Conservation (phyloP, 495 filamentous ascomycete genomes). For the Staphylotrichum tortipilum region DNA sequence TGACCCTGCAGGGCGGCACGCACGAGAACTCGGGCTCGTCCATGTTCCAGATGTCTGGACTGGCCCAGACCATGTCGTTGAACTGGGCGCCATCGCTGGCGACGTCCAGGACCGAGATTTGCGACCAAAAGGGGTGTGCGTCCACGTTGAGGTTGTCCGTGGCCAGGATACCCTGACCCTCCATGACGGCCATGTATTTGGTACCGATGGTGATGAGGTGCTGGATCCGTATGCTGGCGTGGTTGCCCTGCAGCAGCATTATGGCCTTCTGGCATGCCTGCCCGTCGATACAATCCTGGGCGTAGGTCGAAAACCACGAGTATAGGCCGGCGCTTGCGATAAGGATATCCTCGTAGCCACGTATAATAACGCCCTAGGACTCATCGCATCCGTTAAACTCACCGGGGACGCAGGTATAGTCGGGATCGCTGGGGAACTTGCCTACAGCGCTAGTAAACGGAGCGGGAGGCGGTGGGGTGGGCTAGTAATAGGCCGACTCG, state of each 20-base stretch:
- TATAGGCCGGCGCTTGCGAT: constrained; percentile 14
- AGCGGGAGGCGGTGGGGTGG: constrained; percentile 60
- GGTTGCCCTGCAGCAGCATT: constrained; percentile 57
- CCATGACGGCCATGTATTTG: not conserved
- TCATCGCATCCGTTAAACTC: not conserved
- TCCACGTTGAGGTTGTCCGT: constrained; percentile 20
- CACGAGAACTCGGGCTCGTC: constrained; percentile 18
- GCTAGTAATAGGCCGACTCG: constrained; percentile 78
- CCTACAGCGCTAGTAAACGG: constrained; percentile 39
- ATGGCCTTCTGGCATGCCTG: constrained; percentile 76
- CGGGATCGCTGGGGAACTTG: constrained; percentile 11
- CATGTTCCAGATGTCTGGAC: constrained; percentile 18
- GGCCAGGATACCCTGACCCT: constrained; percentile 15
- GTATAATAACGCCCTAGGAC: not conserved
- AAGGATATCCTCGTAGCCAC: not conserved
- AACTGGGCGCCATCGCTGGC: constrained; percentile 9
- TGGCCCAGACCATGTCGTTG: constrained; percentile 16
- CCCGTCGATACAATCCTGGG: constrained; percentile 57
- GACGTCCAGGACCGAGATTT: constrained; percentile 19
- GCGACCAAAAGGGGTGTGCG: constrained; percentile 18
- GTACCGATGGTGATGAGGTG: constrained; percentile 11
- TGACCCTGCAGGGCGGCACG: constrained; percentile 17
- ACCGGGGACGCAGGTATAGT: constrained; percentile 4
- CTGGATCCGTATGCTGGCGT: constrained; percentile 44
- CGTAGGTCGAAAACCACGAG: constrained; percentile 40